phyloP scores from a whole-genome alignment of 345 rosid genomes.

The Capsella bursapastoris region DNA sequence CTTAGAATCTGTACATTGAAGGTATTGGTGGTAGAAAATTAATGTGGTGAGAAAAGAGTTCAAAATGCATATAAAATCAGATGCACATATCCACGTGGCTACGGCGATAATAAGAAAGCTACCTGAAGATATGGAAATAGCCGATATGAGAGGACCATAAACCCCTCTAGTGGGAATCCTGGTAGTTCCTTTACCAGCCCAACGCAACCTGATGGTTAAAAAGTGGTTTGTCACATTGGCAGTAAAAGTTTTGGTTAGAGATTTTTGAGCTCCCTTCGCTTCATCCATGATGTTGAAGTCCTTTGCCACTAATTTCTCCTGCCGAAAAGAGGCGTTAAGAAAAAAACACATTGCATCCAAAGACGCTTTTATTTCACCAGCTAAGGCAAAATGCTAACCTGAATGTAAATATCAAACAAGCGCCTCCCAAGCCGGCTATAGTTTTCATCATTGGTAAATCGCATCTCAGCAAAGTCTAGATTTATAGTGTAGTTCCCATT shows the following conservation, averaged over 20 bases:
- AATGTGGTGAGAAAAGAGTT: slow-evolving; percentile 16
- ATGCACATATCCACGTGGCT: slow-evolving; percentile 7
- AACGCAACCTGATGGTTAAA: slow-evolving; percentile 56
- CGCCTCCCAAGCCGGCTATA: slow-evolving; percentile 66
- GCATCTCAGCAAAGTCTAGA: slow-evolving; percentile 66
- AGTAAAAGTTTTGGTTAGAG: slow-evolving; percentile 39
- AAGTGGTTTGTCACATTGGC: slow-evolving; percentile 47
- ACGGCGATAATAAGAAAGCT: slow-evolving; percentile 19
- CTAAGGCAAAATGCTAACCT: slow-evolving; percentile 46
- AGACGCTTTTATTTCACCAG: neutral
- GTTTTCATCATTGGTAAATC: slow-evolving; percentile 54
- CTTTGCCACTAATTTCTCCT: slow-evolving; percentile 55
- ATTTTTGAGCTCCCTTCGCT: slow-evolving; percentile 53
- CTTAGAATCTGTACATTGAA: slow-evolving; percentile 43
- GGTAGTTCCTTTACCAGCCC: slow-evolving; percentile 71
- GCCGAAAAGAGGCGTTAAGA: slow-evolving; percentile 30
- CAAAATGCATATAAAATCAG: slow-evolving; percentile 12
- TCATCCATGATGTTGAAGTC: slow-evolving; percentile 61
- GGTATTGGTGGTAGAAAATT: slow-evolving; percentile 17
- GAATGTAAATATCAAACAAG: slow-evolving; percentile 62
- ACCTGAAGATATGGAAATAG: slow-evolving; percentile 58
- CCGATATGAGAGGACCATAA: slow-evolving; percentile 67
- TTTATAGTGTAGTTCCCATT: slow-evolving; percentile 59
- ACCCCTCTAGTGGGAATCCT: slow-evolving; percentile 53
- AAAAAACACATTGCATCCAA: slow-evolving; percentile 12